Percentiles rank a stretch among this genome's conserved stretches.
These are phyloP conservation scores for Cordia subcordata DNA, from an alignment of 257 asterid genomes.

Conservation along the genomic window DNA sequence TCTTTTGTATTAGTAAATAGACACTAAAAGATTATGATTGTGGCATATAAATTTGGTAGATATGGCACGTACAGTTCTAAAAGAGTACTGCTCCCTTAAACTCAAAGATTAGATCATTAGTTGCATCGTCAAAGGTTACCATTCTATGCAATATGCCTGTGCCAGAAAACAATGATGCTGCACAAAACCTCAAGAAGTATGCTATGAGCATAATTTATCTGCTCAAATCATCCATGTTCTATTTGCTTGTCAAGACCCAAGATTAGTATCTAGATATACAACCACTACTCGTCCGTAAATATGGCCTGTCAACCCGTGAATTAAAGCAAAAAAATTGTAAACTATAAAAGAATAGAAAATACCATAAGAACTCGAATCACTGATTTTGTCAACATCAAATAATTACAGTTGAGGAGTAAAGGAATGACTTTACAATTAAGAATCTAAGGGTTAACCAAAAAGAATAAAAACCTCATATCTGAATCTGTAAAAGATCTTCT, in stretches of 20 bases:
- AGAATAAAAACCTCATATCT: neutral
- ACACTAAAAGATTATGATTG: no score
- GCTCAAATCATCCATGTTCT: constrained; percentile 5
- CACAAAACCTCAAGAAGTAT: constrained; percentile 39
- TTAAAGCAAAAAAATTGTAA: no score
- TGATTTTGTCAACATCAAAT: no score
- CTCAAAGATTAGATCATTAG: constrained; percentile 29
- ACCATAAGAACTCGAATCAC: neutral
- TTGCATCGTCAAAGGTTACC: constrained; percentile 73
- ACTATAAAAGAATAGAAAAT: no score
- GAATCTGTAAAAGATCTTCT: neutral
- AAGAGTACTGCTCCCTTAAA: constrained; percentile 37
- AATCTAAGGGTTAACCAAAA: no score
- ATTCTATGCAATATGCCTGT: constrained; percentile 60
- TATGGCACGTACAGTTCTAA: constrained; percentile 66
- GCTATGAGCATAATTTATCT: constrained; percentile 33
- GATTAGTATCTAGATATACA: no score
- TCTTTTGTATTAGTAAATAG: no score
- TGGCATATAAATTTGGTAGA: neutral
- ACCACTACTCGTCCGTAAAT: no score
- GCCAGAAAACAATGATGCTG: constrained; percentile 51
- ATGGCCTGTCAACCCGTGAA: no score
- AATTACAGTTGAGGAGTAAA: no score
- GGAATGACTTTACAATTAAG: no score
- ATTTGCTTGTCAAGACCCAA: no score